Base-by-base conservation (phyloP, 106 monocot species). In the Dactylorhiza incarnata region DNA sequence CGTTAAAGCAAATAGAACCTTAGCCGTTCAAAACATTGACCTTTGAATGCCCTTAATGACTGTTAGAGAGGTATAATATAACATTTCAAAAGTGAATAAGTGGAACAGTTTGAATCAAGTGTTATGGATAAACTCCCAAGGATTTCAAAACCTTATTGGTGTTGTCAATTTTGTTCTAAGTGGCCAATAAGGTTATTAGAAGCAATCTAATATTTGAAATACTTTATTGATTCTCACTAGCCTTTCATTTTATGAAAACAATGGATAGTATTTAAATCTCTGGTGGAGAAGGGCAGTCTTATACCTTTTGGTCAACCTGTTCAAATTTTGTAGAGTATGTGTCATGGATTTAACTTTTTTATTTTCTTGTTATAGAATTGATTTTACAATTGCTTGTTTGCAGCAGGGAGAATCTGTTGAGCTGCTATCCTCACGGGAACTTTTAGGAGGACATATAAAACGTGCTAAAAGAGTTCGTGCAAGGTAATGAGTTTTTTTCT, bases 381-480 rank as follows among this genome's bases (percentile, higher is more conserved):
- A 15, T 49, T 19, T 23, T 22, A 49, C n/a, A 72, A 19, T 49
- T 72, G 19, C 48, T 71, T 72, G 51, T 80, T 63, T 70, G 25
- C 80, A 86, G 86, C 50, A 68, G 71, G 54, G 44, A 77, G 74
- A 49, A 51, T 74, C 82, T 14, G 58, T 52, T 48, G 77, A 80
- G 45, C 52, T 83, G 1, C 62, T 80, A 71, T 80, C 86, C 46
- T n/a, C 83, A 51, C 68, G 51, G 7, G 86, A 86, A 59, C 48
- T 86, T 29, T 72, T 86, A 45, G 54, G 66, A 51, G 52, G 74
- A 22, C 86, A 86, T 62, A 69, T 86, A 72, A 86, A 76, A 76
- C 82, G 74, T 74, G 82, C 86, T 17, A 86, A 83, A 77, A 86
- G 77, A 49, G 75, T 86, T 70, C 82, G 86, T n/a, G 82, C 83